Base-by-base conservation (phyloP, 345 rosid species). In the Eucalyptus guilfoylei region DNA sequence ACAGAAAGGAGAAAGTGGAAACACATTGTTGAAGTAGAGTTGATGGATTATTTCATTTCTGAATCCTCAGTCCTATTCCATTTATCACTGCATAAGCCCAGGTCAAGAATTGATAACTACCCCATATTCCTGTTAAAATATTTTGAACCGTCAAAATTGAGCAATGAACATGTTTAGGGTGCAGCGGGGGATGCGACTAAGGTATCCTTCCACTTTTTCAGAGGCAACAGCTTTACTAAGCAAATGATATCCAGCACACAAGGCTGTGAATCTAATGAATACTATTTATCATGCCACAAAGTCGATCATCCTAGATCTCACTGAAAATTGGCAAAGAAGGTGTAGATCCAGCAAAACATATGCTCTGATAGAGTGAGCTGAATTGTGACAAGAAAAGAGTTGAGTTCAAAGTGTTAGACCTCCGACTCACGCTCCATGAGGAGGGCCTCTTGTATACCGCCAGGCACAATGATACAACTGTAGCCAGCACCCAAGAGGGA, bases 371-470 rank as follows among this genome's bases (percentile, higher is more conserved):
- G 54, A 64, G 80, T 13, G 34, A 88, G 64, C 44, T 37, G 81
- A 37, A 72, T 34, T 34, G 81, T 37, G 26, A 72, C 81, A 37
- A 72, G 14, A 34, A 69, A 69, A 34, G 7, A 34, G n/a, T 69
- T n/a, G 37, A 64, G 37, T 64, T 88, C 49, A 28, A 30, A 54
- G 44, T 15, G 21, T 49, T 54, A 44, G 67, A 95, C 99, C 99
- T 98, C 99, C 24, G 90, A 90, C 12, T 89, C 99, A 47, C 60
- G 97, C 90, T 95, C 93, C 98, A 95, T 93, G 86, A 86, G 92
- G 91, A 89, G 93, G 54, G 94, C 91, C 95, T 97, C 99, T 88
- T 96, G 98, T 60, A 95, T 98, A 89, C 99, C 99, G 91, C 99
- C 99, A 11, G 98, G 99, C 86, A 97, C 94, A 50, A 97, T 83